Evolutionary conservation across 163 green algal species (phyloP).

Genomic region (Trebouxia gelatinosa): DNA sequence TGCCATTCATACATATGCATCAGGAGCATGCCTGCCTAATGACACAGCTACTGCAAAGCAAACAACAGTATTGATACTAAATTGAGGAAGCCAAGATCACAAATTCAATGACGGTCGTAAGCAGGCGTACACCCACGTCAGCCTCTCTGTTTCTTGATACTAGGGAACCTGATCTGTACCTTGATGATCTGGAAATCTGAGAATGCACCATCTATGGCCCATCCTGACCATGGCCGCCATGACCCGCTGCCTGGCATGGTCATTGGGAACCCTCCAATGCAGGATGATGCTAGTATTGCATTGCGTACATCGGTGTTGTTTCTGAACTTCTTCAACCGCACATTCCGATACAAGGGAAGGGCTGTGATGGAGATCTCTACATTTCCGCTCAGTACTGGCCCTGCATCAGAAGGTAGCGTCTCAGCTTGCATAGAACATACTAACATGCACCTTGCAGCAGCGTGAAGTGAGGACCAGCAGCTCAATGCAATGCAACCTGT

Average conservation of each 20-base stretch:
- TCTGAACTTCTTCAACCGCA: background rate
- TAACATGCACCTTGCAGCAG: too few species aligned
- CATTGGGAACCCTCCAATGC: background rate
- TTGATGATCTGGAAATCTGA: conserved; percentile 24
- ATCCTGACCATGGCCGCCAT: too few species aligned
- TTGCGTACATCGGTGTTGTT: background rate
- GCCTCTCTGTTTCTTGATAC: too few species aligned
- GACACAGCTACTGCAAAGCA: too few species aligned
- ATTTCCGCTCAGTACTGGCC: background rate
- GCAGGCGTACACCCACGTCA: too few species aligned
- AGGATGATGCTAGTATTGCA: conserved; percentile 15
- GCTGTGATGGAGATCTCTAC: conserved; percentile 18
- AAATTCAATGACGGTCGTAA: too few species aligned
- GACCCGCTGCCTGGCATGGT: background rate
- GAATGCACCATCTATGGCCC: conserved; percentile 10
- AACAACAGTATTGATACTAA: too few species aligned
- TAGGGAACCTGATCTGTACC: background rate
- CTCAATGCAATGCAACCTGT: too few species aligned
- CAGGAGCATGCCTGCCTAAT: too few species aligned
- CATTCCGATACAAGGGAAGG: conserved; percentile 10
- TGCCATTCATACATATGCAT: too few species aligned
- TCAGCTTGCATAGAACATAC: background rate
- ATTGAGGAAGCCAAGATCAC: too few species aligned
- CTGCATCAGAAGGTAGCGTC: background rate
- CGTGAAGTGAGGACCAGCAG: too few species aligned